Evolutionary conservation across 371 early-diverging fungal species (phyloP).

Genomic region (Mucor mucedo): DNA sequence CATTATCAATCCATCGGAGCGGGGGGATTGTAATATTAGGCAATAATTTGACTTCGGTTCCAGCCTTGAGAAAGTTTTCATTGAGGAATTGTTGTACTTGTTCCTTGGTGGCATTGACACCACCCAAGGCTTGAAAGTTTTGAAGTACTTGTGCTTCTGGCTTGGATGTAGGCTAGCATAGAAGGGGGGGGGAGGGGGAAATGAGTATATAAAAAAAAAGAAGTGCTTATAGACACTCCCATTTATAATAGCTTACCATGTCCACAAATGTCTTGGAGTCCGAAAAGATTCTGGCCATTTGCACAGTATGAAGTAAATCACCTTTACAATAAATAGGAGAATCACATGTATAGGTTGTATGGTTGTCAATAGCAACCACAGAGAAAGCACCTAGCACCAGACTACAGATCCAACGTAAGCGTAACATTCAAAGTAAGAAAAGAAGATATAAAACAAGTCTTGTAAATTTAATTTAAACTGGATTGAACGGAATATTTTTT

Average conservation of each 20-base stretch:
- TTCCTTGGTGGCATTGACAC: slow-evolving; percentile 47
- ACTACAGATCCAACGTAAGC: slow-evolving; percentile 23
- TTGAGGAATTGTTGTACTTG: slow-evolving; percentile 59
- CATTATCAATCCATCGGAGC: slow-evolving; percentile 53
- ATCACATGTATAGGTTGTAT: slow-evolving; percentile 45
- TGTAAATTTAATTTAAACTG: neutral
- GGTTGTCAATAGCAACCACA: slow-evolving; percentile 9
- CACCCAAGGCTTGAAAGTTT: slow-evolving; percentile 58
- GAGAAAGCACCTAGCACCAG: slow-evolving; percentile 13
- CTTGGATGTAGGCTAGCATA: slow-evolving; percentile 59
- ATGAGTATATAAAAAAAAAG: neutral
- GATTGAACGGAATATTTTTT: slow-evolving; percentile 11
- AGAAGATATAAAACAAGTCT: neutral
- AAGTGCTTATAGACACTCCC: neutral
- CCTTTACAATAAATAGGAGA: slow-evolving; percentile 78
- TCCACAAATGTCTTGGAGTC: slow-evolving; percentile 82
- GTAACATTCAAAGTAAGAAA: slow-evolving; percentile 3
- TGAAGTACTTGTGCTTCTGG: slow-evolving; percentile 59
- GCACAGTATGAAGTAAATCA: slow-evolving; percentile 61
- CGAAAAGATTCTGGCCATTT: slow-evolving; percentile 59
- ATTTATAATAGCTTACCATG: slow-evolving; percentile 38
- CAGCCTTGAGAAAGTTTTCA: slow-evolving; percentile 65
- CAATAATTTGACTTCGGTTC: slow-evolving; percentile 25
- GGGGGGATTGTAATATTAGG: slow-evolving; percentile 22
- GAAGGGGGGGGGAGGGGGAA: too few relatives aligned